Conservation (phyloP, 164 flowering plant species). For the Dillenia suffruticosa region DNA sequence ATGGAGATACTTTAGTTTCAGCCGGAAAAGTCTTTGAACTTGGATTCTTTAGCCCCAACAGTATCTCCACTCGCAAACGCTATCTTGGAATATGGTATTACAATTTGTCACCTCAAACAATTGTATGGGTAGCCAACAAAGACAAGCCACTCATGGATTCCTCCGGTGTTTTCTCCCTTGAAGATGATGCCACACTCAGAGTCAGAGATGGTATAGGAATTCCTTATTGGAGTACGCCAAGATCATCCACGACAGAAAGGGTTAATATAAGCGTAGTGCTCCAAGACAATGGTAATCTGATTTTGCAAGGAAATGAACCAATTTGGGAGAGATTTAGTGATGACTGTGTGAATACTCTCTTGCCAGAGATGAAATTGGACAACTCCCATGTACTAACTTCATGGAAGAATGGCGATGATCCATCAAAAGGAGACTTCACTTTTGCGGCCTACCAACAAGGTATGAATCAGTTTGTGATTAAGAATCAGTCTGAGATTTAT, state of each 20-base stretch:
- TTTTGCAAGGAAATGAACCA: conserved; percentile 6
- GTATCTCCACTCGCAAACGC: conserved; percentile 2
- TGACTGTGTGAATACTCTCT: conserved; percentile 27
- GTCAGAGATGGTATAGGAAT: conserved; percentile 3
- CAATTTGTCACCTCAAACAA: conserved; percentile 6
- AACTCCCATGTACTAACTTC: conserved; percentile 14
- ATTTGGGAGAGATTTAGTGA: conserved; percentile 33
- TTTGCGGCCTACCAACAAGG: conserved; percentile 9
- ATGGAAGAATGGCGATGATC: conserved; percentile 23
- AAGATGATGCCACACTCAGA: conserved; percentile 13
- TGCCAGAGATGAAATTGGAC: conserved; percentile 32
- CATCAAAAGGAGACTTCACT: conserved; percentile 16
- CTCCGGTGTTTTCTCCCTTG: conserved; percentile 1
- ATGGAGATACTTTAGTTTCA: conserved; percentile 24
- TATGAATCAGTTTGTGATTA: conserved; percentile 5
- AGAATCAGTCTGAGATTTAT: background rate
- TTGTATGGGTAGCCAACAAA: conserved; percentile 47
- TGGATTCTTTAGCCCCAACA: conserved; percentile 30
- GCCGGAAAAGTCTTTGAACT: conserved; percentile 24
- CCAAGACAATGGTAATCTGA: conserved; percentile 25
- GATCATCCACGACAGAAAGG: background rate
- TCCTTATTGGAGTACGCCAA: conserved; percentile 5
- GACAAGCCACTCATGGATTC: conserved; percentile 11
- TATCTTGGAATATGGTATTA: conserved; percentile 44
- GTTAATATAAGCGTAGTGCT: background rate